Percentiles rank a stretch among this genome's conserved stretches.
Conservation (phyloP, 257 asterid species). For the Capsicum baccatum region DNA sequence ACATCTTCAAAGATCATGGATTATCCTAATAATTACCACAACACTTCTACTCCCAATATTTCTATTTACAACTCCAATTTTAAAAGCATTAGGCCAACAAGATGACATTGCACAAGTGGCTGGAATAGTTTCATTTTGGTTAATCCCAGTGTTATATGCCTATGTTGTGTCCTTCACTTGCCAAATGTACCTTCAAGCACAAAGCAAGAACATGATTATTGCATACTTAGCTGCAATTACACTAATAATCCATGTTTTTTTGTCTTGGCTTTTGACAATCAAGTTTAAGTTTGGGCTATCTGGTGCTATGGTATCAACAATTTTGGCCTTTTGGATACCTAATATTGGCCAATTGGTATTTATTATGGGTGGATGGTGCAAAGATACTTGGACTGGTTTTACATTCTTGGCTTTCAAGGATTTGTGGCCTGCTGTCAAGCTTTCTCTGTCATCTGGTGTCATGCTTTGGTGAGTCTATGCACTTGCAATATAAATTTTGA, state of each 20-base stretch:
- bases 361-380: slow-evolving; percentile 62
- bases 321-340: slow-evolving; percentile 72
- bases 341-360: slow-evolving; percentile 61
- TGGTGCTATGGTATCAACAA: slow-evolving; percentile 68
- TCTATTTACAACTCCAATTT: slow-evolving; percentile 57
- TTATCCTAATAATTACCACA: slow-evolving; percentile 45
- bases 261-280: slow-evolving; percentile 68
- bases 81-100: slow-evolving; percentile 67
- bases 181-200: slow-evolving; percentile 83
- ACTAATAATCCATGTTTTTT: slow-evolving; percentile 50
- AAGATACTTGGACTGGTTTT: slow-evolving; percentile 75
- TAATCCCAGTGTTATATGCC: slow-evolving; percentile 62
- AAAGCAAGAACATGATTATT: slow-evolving; percentile 76
- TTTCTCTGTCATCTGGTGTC: slow-evolving; percentile 75
- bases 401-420: slow-evolving; percentile 61
- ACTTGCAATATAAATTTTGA: background rate
- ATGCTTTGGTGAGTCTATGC: slow-evolving; percentile 61
- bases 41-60: slow-evolving; percentile 54
- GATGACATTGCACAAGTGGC: slow-evolving; percentile 56
- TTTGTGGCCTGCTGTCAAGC: slow-evolving; percentile 70
- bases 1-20: slow-evolving; percentile 79
- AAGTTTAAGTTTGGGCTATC: slow-evolving; percentile 53
- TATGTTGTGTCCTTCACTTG: slow-evolving; percentile 58
- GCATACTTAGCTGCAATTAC: slow-evolving; percentile 62
- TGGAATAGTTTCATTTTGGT: slow-evolving; percentile 53